Conservation (phyloP, 768 basidiomycete genomes). For the Lactifluus rugatus region DNA sequence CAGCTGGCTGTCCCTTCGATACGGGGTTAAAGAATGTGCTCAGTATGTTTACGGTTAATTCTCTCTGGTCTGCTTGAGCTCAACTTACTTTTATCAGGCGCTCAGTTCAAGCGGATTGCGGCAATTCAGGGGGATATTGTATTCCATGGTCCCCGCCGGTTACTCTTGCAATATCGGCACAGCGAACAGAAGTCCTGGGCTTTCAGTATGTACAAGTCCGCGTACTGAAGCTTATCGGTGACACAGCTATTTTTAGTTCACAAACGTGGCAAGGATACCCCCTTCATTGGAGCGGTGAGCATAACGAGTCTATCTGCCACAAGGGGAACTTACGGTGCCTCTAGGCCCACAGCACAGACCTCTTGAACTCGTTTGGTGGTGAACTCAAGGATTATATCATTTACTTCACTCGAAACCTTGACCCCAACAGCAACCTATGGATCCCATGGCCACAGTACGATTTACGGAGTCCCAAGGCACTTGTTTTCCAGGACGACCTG, state of each 20-base stretch:
- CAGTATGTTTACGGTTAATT: background rate
- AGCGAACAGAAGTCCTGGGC: constrained; percentile 8
- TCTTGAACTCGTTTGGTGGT: background rate
- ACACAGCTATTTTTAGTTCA: background rate
- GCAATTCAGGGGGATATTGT: constrained; percentile 16
- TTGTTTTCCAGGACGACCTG: constrained; percentile 4
- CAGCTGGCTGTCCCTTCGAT: constrained; percentile 21
- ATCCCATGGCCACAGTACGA: constrained; percentile 6
- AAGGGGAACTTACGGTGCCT: background rate
- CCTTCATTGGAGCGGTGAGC: constrained; percentile 12
- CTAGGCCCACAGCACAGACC: constrained; percentile 9
- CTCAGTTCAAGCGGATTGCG: constrained; percentile 20
- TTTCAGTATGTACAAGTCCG: constrained; percentile 1
- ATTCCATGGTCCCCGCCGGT: constrained; percentile 11
- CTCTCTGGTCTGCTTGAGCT: background rate
- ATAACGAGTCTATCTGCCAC: too few relatives aligned
- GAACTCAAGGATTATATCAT: constrained; percentile 9
- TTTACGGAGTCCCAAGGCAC: background rate
- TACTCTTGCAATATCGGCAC: constrained; percentile 5
- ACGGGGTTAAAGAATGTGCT: constrained; percentile 11
- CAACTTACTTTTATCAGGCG: background rate
- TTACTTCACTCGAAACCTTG: constrained; percentile 4
- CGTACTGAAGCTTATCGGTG: background rate
- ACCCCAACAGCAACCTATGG: constrained; percentile 5
- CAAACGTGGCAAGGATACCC: background rate